A percentile compares a stretch with the other conserved stretches of the same genome.
Conservation (phyloP, 768 basidiomycete species). For the Tricholoma flavovirens region DNA sequence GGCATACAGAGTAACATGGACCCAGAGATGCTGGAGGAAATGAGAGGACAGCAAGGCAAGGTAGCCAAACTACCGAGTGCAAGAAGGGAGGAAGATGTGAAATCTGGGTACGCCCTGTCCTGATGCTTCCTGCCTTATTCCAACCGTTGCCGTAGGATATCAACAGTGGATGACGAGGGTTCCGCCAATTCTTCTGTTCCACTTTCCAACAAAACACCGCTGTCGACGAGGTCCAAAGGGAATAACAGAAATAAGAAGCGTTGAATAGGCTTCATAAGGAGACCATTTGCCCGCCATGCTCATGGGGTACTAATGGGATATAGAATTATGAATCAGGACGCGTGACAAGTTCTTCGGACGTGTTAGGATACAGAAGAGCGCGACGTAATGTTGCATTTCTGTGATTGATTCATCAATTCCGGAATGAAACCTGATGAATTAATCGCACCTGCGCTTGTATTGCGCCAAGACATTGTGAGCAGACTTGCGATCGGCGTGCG, state of each 20-base stretch:
- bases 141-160: slow-evolving; percentile 29
- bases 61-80: slow-evolving; percentile 51
- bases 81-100: slow-evolving; percentile 52
- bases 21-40: slow-evolving; percentile 59
- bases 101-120: slow-evolving; percentile 39
- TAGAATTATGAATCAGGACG: slow-evolving; percentile 1
- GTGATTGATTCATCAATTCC: not conserved
- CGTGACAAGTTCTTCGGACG: not conserved
- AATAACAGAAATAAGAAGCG: slow-evolving; percentile 31
- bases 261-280: slow-evolving; percentile 11
- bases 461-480: slow-evolving; percentile 49
- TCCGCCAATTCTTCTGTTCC: slow-evolving; percentile 13
- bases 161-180: slow-evolving; percentile 27
- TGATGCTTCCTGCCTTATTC: not conserved
- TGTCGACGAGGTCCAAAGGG: slow-evolving; percentile 18
- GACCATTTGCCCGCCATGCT: not conserved
- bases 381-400: slow-evolving; percentile 53
- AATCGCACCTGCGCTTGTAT: slow-evolving; percentile 60
- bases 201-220: not conserved
- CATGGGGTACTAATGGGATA: not conserved
- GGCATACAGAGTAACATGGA: slow-evolving; percentile 67
- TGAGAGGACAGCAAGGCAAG: slow-evolving; percentile 56
- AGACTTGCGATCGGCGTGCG: slow-evolving; percentile 36
- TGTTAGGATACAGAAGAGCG: slow-evolving; percentile 48
- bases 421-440: not conserved